phyloP scores from a whole-genome alignment of 2,329 filamentous ascomycete species.

The Chaetomiaceae sp. region DNA sequence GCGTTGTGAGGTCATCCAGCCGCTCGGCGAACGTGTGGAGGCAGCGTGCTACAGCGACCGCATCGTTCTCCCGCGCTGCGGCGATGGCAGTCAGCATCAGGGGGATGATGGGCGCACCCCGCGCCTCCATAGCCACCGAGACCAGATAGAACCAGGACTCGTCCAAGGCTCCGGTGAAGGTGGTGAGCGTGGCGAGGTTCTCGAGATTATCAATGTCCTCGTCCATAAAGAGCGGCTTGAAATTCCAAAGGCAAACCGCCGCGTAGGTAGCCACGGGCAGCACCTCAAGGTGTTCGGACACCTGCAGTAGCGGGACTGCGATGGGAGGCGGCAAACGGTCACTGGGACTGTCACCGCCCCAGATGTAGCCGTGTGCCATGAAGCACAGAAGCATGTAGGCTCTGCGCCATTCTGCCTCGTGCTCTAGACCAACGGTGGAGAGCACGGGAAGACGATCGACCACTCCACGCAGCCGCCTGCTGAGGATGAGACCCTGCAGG shows the following conservation, averaged over 20 bases:
- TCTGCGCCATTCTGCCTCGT: constrained; percentile 86
- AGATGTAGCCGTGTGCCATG: constrained; percentile 92
- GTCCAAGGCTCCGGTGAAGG: constrained; percentile 90
- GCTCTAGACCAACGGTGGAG: constrained; percentile 73
- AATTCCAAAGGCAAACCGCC: constrained; percentile 92
- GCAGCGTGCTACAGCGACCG: constrained; percentile 66
- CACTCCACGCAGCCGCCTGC: constrained; percentile 73
- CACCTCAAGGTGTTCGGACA: constrained; percentile 75
- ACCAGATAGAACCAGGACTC: constrained; percentile 99
- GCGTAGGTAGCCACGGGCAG: constrained; percentile 94
- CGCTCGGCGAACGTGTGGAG: constrained; percentile 81
- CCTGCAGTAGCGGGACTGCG: constrained; percentile 73
- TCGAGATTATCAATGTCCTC: constrained; percentile 79
- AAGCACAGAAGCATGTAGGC: constrained; percentile 89
- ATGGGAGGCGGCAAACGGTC: constrained; percentile 77
- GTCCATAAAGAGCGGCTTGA: constrained; percentile 81
- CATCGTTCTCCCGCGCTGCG: constrained; percentile 69
- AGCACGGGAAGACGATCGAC: constrained; percentile 79
- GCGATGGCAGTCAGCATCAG: constrained; percentile 84
- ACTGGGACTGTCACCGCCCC: constrained; percentile 80
- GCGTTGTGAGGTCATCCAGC: constrained; percentile 73
- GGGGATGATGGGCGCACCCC: constrained; percentile 79
- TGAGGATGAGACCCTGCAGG: constrained; percentile 80
- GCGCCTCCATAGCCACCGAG: constrained; percentile 91
- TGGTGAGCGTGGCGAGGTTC: constrained; percentile 82